Evolutionary conservation across 2,329 filamentous ascomycete genomes (phyloP), one percentile per base, ranked within the genome.

Genomic region (Paraphoma chrysanthemicola): DNA sequence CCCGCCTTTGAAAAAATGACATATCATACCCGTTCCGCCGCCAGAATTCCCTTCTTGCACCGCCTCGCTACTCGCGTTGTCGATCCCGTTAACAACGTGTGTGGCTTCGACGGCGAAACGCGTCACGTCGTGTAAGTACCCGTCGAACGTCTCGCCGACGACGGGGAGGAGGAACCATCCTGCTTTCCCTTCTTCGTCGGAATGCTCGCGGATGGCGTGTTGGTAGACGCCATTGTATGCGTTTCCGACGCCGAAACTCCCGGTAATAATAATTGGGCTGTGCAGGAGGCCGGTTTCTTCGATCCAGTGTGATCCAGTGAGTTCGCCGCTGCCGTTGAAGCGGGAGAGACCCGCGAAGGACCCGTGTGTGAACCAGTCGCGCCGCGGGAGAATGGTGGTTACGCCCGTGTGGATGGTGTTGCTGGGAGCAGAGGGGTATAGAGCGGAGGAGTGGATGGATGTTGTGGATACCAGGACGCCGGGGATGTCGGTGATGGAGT

Each of bases 21-120:
- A 88, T 38, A 86, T 81, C 86, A 90, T 89, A 12, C 87, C 87
- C 0, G 87, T 87, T n/a, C 88, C 88, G 16, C 88, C 88, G 3
- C 88, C 88, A 1, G 82, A 82, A 62, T 85, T 86, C 0, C 88
- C 88, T 72, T 90, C 88, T 1, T 75, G 73, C 0, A 90, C 86
- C 0, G 78, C 73, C 1, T 80, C 84, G 8, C 78, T 76, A 2
- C 76, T 78, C 0, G 84, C 86, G 7, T 70, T 77, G 31, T 81
- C 77, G 49, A 90, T 84, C 0, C 85, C 84, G 3, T 77, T 69
- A 29, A 85, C 77, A 33, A 89, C 75, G 59, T 88, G 82, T 51
- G 82, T 74, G 0, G 85, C 77, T 23, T 78, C 83, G 2, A 90
- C 80, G 0, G 81, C 79, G 51, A 88, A 86, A 16, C 81, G 80